These are phyloP conservation scores for Hanseniaspora nectarophila DNA, from an alignment of 805 yeast species.

Conservation along the genomic window DNA sequence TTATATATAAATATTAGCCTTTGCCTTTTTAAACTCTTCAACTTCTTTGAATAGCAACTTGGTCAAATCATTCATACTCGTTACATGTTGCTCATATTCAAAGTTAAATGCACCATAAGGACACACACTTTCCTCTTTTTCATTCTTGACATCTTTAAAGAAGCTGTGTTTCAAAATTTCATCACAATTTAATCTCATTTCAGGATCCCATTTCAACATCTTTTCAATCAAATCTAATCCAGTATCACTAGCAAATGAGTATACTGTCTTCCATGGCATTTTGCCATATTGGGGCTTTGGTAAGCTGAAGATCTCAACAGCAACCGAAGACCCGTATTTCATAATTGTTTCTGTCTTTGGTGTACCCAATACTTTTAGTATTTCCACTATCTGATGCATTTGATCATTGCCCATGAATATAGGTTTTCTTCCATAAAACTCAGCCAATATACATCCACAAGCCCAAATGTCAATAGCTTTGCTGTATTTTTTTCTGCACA, in stretches of 20 bases:
- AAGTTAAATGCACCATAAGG: conserved; percentile 44
- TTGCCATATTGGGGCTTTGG: conserved; percentile 35
- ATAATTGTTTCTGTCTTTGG: conserved; percentile 43
- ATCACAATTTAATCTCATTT: conserved; percentile 41
- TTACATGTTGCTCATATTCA: conserved; percentile 43
- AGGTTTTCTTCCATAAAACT: conserved; percentile 69
- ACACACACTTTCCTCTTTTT: conserved; percentile 45
- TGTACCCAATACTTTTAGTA: conserved; percentile 56
- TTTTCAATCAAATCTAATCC: conserved; percentile 44
- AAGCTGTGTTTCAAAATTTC: conserved; percentile 49
- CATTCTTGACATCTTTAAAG: conserved; percentile 41
- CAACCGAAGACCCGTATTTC: conserved; percentile 36
- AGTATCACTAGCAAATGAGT: conserved; percentile 46
- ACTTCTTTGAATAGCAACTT: conserved; percentile 43
- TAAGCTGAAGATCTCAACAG: conserved; percentile 37
- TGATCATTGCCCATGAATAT: conserved; percentile 66
- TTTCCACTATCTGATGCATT: conserved; percentile 57
- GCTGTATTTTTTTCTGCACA: conserved; percentile 47
- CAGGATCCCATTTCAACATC: conserved; percentile 56
- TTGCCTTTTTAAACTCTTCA: conserved; percentile 34
- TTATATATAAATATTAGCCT: conserved; percentile 13
- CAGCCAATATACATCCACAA: conserved; percentile 80
- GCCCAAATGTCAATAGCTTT: conserved; percentile 87
- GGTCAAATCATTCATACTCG: conserved; percentile 37
- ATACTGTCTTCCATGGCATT: conserved; percentile 41